Evolutionary conservation across 1,139 yeast species (phyloP).

Genomic region (Candida labiduridarum): DNA sequence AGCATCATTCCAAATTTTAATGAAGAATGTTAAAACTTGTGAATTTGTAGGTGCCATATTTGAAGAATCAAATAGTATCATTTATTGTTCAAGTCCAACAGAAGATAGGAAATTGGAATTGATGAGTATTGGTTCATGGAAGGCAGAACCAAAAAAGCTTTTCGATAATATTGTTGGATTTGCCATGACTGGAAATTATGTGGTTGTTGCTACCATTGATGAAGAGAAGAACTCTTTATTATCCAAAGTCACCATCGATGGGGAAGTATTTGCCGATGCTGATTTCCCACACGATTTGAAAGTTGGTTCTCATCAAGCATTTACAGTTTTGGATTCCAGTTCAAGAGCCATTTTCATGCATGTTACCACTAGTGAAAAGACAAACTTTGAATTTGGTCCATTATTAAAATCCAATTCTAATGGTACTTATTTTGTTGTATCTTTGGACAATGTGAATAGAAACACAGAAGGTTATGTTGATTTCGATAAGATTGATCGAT

Average conservation of each 20-base stretch:
- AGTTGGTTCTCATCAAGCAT: constrained; percentile 71
- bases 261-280: constrained; percentile 76
- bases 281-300: constrained; percentile 72
- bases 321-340: constrained; percentile 78
- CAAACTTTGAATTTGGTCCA: constrained; percentile 69
- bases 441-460: constrained; percentile 77
- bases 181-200: constrained; percentile 54
- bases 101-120: constrained; percentile 25
- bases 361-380: constrained; percentile 62
- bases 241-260: constrained; percentile 82
- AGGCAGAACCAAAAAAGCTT: constrained; percentile 20
- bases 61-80: constrained; percentile 48
- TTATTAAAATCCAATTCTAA: constrained; percentile 91
- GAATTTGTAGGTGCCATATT: constrained; percentile 64
- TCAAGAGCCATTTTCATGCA: constrained; percentile 81
- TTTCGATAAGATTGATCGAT: constrained; percentile 78
- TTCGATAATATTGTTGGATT: constrained; percentile 42
- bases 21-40: constrained; percentile 59
- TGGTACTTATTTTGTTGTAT: constrained; percentile 85
- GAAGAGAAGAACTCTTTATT: constrained; percentile 47
- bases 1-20: constrained; percentile 53
- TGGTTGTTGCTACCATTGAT: constrained; percentile 76
- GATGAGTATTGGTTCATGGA: constrained; percentile 32
- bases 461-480: constrained; percentile 78
- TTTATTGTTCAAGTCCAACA: constrained; percentile 56